Evolutionary conservation across 345 rosid genomes (phyloP), one percentile per base, ranked within the genome.

Genomic region (Nephelium lappaceum): DNA sequence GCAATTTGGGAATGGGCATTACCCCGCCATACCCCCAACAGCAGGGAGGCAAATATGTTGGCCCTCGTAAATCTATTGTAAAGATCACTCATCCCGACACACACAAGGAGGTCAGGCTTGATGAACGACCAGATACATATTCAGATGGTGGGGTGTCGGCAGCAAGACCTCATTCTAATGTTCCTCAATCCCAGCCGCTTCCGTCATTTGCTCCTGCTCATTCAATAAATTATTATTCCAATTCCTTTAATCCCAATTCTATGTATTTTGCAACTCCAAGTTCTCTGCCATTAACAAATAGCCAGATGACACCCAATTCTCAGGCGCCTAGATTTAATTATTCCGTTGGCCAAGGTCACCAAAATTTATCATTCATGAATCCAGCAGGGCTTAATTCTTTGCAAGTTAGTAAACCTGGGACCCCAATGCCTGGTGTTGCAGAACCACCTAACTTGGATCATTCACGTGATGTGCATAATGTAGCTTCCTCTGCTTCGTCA

Each of bases 31-130:
- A 91, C 84, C 76, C 89, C 10, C 93, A 84, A 67, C 98, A 89
- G 77, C 99, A 90, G 74, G 98, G 92, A 73, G 92, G 89, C 3
- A 92, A 93, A 82, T 91, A 81, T 80, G 86, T 84, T 31, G 89
- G 91, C 78, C 84, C 75, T 65, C 95, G 97, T 69, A 93, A 91
- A 85, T 84, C 92, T 1, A 62, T 85, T 78, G 94, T 96, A 43
- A 96, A 93, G 83, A 94, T 96, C 67, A 94, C 98, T 79, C 94
- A 96, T 85, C 98, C 99, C 4, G 94, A 89, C 43, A 96, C 99
- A 11, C 98, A 88, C 81, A 97, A 92, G 82, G 98, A 96, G 90
- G 87, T 93, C 84, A 91, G 93, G 88, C 97, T 94, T 76, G 94
- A 89, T 82, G 88, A 90, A 75, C 88, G 91, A 41, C 81, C 91